Evolutionary conservation across 2,329 filamentous ascomycete species (phyloP).

Genomic region (Ceratocystis diversiconidia): DNA sequence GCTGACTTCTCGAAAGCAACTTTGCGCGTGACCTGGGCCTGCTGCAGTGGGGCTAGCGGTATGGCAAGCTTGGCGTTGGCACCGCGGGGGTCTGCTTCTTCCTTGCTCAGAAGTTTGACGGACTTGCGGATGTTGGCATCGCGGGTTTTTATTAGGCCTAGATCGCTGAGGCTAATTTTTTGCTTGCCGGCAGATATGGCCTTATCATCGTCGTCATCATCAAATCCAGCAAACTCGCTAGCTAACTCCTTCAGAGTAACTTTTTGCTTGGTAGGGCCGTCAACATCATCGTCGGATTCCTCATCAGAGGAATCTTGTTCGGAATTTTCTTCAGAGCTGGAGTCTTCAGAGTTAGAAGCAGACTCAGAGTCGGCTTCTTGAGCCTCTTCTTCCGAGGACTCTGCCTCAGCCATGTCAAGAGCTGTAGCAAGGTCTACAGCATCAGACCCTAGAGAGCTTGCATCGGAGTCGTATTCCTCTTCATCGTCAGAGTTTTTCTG

Average conservation of each 20-base stretch:
- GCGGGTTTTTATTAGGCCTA: conserved; percentile 54
- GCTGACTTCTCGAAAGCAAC: conserved; percentile 85
- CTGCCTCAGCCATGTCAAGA: conserved; percentile 40
- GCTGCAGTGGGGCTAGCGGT: conserved; percentile 70
- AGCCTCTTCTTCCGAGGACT: conserved; percentile 35
- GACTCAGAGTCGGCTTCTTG: conserved; percentile 32
- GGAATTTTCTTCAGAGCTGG: conserved; percentile 28
- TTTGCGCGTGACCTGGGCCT: conserved; percentile 67
- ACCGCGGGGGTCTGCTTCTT: conserved; percentile 36
- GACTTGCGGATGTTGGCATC: conserved; percentile 67
- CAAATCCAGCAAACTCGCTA: conserved; percentile 51
- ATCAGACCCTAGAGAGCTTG: conserved; percentile 43
- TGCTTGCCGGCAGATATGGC: conserved; percentile 35
- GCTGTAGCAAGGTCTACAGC: conserved; percentile 45
- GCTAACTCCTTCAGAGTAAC: conserved; percentile 44
- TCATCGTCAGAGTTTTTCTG: conserved; percentile 35
- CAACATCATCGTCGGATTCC: conserved; percentile 36
- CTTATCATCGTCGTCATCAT: conserved; percentile 34
- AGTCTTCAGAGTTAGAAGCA: conserved; percentile 31
- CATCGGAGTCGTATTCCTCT: conserved; percentile 35
- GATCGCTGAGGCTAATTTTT: conserved; percentile 61
- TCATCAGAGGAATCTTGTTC: conserved; percentile 34
- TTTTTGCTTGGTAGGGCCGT: conserved; percentile 39
- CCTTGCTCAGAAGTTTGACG: conserved; percentile 57
- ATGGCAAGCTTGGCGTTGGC: conserved; percentile 56